Conservation (phyloP, 164 flowering plant species). For the Nelumbo lutea region DNA sequence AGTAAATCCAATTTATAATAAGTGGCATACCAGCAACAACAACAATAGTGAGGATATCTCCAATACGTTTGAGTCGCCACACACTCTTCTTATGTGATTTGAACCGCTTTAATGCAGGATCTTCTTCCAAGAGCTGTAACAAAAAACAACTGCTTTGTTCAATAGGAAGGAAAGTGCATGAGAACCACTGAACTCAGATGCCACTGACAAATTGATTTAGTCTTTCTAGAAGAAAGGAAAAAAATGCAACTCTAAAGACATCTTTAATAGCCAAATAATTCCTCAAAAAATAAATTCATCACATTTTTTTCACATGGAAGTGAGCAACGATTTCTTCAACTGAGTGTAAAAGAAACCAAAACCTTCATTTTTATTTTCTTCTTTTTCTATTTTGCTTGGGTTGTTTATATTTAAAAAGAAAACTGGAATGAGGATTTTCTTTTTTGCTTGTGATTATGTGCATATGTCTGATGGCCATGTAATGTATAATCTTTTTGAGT, state of each 20-base stretch:
- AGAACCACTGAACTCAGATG: neutral
- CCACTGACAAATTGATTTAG: neutral
- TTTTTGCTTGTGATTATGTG: no score
- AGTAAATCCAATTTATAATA: neutral
- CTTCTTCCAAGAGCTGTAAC: conserved; percentile 68
- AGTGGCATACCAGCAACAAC: conserved; percentile 66
- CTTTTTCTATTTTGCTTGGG: no score
- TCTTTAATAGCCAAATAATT: neutral
- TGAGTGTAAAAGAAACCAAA: no score
- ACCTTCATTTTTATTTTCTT: no score
- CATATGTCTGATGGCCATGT: no score
- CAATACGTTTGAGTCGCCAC: conserved; percentile 44
- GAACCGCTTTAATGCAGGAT: conserved; percentile 67
- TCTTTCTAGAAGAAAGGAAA: neutral
- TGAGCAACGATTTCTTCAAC: no score
- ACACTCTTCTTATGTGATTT: conserved; percentile 63
- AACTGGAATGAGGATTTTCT: no score
- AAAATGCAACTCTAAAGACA: neutral
- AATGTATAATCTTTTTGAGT: no score
- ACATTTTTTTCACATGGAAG: neutral
- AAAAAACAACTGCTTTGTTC: neutral
- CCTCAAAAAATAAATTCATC: neutral
- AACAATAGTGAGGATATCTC: conserved; percentile 63
- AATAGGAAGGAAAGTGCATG: neutral
- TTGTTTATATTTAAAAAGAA: no score